phyloP scores from a whole-genome alignment of 2,329 filamentous ascomycete species.

The Magnaporthiopsis poae region DNA sequence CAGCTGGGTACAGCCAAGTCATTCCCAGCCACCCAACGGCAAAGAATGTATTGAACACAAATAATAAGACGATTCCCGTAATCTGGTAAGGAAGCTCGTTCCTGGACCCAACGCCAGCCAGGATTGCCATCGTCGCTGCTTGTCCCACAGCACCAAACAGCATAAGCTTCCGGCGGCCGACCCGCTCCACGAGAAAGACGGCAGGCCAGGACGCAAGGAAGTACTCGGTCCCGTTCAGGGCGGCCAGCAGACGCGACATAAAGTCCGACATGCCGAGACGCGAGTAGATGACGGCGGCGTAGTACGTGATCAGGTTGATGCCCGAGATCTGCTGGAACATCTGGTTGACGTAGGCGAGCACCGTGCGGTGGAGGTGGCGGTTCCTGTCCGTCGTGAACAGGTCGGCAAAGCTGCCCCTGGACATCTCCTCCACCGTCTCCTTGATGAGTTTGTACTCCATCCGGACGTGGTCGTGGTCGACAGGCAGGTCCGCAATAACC shows the following conservation, averaged over 20 bases:
- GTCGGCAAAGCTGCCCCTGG: slow-evolving; percentile 14
- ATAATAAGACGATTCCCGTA: slow-evolving; percentile 28
- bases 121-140: slow-evolving; percentile 44
- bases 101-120: slow-evolving; percentile 15
- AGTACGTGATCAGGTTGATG: slow-evolving; percentile 16
- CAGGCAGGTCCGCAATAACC: slow-evolving; percentile 27
- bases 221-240: slow-evolving; percentile 15
- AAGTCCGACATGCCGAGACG: slow-evolving; percentile 14
- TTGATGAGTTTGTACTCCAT: slow-evolving; percentile 43
- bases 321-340: slow-evolving; percentile 34
- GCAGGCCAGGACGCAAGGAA: slow-evolving; percentile 13
- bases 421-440: slow-evolving; percentile 55
- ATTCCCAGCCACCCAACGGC: slow-evolving; percentile 43
- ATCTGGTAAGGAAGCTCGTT: slow-evolving; percentile 1
- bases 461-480: slow-evolving; percentile 44
- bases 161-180: slow-evolving; percentile 17
- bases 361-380: slow-evolving; percentile 16
- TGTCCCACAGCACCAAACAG: slow-evolving; percentile 45
- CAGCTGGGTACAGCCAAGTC: slow-evolving; percentile 50
- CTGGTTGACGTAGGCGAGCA: slow-evolving; percentile 15
- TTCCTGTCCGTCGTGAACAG: slow-evolving; percentile 14
- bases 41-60: slow-evolving; percentile 45
- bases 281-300: slow-evolving; percentile 15
- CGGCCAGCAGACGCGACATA: slow-evolving; percentile 14
- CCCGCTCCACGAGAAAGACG: slow-evolving; percentile 15